Evolutionary conservation across 169 alveolate species (phyloP).

Genomic region (Eimeria necatrix): DNA sequence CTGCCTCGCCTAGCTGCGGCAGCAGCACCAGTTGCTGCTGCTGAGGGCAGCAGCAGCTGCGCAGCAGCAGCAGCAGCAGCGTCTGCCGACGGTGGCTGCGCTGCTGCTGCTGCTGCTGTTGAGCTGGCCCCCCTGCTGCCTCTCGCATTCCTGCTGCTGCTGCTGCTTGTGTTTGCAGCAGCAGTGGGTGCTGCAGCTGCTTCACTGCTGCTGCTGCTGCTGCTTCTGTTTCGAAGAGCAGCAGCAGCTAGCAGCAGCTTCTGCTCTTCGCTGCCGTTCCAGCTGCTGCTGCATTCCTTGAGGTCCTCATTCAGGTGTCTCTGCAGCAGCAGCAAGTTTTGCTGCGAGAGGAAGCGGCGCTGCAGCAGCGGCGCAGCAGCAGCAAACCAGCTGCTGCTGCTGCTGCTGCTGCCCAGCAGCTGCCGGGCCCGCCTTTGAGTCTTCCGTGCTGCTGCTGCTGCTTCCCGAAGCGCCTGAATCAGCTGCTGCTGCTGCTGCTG

Average conservation of each 20-base stretch:
- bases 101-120: conserved; percentile 6
- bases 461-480: conserved; percentile 3
- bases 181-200: conserved; percentile 2
- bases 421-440: neutral
- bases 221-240: neutral
- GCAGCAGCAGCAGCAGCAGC: conserved; percentile 57
- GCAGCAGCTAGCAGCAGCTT: conserved; percentile 62
- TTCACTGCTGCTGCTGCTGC: conserved; percentile 2
- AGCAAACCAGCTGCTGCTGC: conserved; percentile 63
- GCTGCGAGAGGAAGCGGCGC: conserved; percentile 53
- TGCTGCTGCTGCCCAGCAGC: conserved; percentile 27
- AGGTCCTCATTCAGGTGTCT: conserved; percentile 20
- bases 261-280: conserved; percentile 50
- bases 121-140: neutral
- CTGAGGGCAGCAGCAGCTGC: neutral
- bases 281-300: neutral
- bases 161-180: neutral
- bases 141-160: neutral
- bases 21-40: conserved; percentile 26
- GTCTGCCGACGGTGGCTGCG: neutral
- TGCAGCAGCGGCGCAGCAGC: conserved; percentile 61
- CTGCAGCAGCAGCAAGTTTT: conserved; percentile 48
- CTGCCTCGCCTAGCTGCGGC: conserved; percentile 24
- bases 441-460: conserved; percentile 64
- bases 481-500: conserved; percentile 59